Percentiles rank a stretch among this genome's conserved stretches.
phyloP scores from a whole-genome alignment of 768 basidiomycete species.

The Artomyces pyxidatus region DNA sequence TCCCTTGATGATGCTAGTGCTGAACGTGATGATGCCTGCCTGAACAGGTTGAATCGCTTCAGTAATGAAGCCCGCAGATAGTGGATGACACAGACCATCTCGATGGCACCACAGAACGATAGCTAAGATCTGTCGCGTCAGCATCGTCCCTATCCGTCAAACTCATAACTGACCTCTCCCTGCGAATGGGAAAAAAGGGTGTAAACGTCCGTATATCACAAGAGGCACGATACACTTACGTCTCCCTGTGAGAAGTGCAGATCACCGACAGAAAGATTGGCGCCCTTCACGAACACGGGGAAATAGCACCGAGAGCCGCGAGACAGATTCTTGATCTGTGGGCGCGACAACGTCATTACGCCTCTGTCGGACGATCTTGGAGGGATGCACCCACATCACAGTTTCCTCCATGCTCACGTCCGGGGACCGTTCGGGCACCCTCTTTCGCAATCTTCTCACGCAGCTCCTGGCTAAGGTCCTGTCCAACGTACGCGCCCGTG shows the following conservation, averaged over 20 bases:
- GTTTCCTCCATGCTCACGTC: conserved; percentile 75
- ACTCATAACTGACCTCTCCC: conserved; percentile 42
- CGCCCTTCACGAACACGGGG: conserved; percentile 70
- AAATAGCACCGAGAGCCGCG: conserved; percentile 67
- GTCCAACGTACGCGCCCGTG: conserved; percentile 60
- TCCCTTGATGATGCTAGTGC: conserved; percentile 63
- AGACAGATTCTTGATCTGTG: conserved; percentile 71
- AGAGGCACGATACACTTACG: conserved; percentile 25
- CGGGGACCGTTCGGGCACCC: conserved; percentile 69
- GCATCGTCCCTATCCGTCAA: not conserved
- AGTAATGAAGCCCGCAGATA: not conserved
- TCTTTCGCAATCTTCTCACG: conserved; percentile 48
- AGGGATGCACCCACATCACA: conserved; percentile 47
- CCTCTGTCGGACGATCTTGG: not conserved
- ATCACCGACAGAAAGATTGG: conserved; percentile 72
- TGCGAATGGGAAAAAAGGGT: conserved; percentile 17
- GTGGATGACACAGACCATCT: conserved; percentile 41
- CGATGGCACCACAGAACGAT: conserved; percentile 71
- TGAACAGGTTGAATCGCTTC: conserved; percentile 14
- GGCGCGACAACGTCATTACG: not conserved
- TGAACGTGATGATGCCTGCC: conserved; percentile 70
- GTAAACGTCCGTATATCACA: conserved; percentile 16
- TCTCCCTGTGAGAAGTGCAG: conserved; percentile 78
- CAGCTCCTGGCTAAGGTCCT: conserved; percentile 43
- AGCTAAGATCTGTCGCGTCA: conserved; percentile 29